Evolutionary conservation across 2,329 filamentous ascomycete species (phyloP).

Genomic region (Karstenula rhodostoma): DNA sequence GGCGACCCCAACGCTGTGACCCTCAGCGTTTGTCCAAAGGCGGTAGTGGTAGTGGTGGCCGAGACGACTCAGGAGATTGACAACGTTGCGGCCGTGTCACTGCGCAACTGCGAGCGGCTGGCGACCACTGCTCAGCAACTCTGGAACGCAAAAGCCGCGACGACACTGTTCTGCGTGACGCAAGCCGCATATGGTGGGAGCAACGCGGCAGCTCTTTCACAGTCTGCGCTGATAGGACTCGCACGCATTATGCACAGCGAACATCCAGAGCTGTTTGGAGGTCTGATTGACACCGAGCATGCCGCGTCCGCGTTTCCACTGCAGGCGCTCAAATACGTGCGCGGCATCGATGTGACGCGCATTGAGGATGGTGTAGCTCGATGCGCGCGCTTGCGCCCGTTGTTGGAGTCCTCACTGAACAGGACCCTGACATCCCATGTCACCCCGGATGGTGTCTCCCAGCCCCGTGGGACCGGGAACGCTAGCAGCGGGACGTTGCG

Average conservation of each 20-base stretch:
- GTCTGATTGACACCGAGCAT: conserved; percentile 46
- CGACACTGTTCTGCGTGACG: background rate
- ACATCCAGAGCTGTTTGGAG: conserved; percentile 51
- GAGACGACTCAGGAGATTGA: background rate
- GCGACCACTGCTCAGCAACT: background rate
- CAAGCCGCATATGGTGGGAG: background rate
- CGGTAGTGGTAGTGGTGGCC: background rate
- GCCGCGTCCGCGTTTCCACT: conserved; percentile 38
- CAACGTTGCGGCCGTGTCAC: background rate
- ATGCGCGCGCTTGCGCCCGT: conserved; percentile 38
- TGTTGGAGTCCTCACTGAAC: conserved; percentile 19
- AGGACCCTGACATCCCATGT: conserved; percentile 24
- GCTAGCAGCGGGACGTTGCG: conserved; percentile 48
- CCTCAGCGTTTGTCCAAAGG: background rate
- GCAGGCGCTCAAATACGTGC: conserved; percentile 50
- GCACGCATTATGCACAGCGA: conserved; percentile 50
- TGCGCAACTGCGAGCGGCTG: background rate
- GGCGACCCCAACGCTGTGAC: background rate
- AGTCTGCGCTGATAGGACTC: conserved; percentile 48
- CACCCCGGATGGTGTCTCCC: background rate
- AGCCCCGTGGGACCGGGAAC: conserved; percentile 53
- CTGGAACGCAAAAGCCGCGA: too few relatives aligned
- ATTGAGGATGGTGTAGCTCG: conserved; percentile 49
- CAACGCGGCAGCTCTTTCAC: conserved; percentile 41
- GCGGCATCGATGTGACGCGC: conserved; percentile 47